Conservation (phyloP, 352 stramenopile species). For the Globisporangium iwayamae region DNA sequence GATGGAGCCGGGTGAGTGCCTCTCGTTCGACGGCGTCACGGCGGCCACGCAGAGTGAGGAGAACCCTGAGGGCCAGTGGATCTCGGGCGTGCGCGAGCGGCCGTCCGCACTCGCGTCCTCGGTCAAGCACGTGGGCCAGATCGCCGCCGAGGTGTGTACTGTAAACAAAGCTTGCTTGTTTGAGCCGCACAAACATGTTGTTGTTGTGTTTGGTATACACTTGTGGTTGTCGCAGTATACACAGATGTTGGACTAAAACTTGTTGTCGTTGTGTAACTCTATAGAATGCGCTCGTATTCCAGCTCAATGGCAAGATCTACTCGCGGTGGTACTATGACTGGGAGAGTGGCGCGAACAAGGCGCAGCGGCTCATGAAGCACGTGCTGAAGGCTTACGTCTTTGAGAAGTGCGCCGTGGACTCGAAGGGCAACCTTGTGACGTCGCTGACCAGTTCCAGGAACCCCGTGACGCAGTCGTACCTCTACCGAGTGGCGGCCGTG, state of each 20-base stretch:
- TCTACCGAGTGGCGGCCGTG: slow-evolving; percentile 48
- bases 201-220: background rate
- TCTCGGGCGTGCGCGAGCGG: slow-evolving; percentile 44
- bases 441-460: slow-evolving; percentile 14
- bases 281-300: slow-evolving; percentile 26
- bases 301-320: slow-evolving; percentile 40
- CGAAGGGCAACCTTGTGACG: slow-evolving; percentile 28
- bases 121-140: slow-evolving; percentile 11
- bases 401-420: slow-evolving; percentile 34
- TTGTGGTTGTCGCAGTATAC: background rate
- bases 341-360: slow-evolving; percentile 40
- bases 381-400: slow-evolving; percentile 47
- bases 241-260: background rate
- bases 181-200: background rate
- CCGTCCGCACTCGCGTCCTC: slow-evolving; percentile 23
- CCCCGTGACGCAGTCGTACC: slow-evolving; percentile 17
- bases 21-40: slow-evolving; percentile 40
- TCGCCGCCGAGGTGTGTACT: slow-evolving; percentile 9
- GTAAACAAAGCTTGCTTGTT: background rate
- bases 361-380: slow-evolving; percentile 41
- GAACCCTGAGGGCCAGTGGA: slow-evolving; percentile 60
- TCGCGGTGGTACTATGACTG: slow-evolving; percentile 48
- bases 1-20: slow-evolving; percentile 33
- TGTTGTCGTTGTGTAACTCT: background rate
- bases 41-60: slow-evolving; percentile 40